Evolutionary conservation across 805 yeast species (phyloP).

Genomic region (Dipodascus geniculatus): DNA sequence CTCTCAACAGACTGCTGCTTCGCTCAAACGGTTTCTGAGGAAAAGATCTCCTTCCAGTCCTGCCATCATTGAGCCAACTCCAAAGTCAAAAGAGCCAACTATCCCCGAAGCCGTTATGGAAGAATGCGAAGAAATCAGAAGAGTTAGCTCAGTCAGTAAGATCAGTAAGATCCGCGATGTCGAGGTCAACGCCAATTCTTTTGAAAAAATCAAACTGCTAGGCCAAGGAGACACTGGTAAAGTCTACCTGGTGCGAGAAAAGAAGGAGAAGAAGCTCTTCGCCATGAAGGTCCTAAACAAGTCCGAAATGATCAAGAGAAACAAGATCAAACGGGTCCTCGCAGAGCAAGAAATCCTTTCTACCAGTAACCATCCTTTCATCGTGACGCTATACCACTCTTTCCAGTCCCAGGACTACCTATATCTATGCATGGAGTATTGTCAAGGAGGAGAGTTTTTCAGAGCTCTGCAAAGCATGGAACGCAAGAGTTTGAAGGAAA

Average conservation of each 20-base stretch:
- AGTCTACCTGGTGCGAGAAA: slow-evolving; percentile 84
- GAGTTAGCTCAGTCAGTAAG: slow-evolving; percentile 38
- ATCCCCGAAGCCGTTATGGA: neutral
- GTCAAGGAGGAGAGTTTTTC: slow-evolving; percentile 98
- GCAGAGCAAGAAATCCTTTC: slow-evolving; percentile 97
- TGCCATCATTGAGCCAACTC: slow-evolving; percentile 1
- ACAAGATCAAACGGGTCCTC: slow-evolving; percentile 85
- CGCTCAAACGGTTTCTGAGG: slow-evolving; percentile 12
- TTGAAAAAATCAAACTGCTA: slow-evolving; percentile 74
- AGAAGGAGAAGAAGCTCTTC: slow-evolving; percentile 56
- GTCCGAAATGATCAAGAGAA: slow-evolving; percentile 88
- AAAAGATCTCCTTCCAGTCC: slow-evolving; percentile 22
- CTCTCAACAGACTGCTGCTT: neutral
- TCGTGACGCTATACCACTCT: slow-evolving; percentile 90
- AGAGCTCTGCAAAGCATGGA: slow-evolving; percentile 87
- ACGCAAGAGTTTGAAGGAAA: slow-evolving; percentile 73
- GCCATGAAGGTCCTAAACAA: slow-evolving; percentile 91
- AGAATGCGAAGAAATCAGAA: slow-evolving; percentile 51
- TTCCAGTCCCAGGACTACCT: slow-evolving; percentile 89
- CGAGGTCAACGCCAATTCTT: slow-evolving; percentile 76
- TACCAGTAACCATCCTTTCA: slow-evolving; percentile 92
- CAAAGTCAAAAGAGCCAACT: neutral
- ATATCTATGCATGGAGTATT: slow-evolving; percentile 94
- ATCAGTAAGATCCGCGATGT: slow-evolving; percentile 47
- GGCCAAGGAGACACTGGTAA: slow-evolving; percentile 98